These are phyloP conservation scores for Mycena amicta DNA, from an alignment of 768 basidiomycete species.

Conservation along the genomic window DNA sequence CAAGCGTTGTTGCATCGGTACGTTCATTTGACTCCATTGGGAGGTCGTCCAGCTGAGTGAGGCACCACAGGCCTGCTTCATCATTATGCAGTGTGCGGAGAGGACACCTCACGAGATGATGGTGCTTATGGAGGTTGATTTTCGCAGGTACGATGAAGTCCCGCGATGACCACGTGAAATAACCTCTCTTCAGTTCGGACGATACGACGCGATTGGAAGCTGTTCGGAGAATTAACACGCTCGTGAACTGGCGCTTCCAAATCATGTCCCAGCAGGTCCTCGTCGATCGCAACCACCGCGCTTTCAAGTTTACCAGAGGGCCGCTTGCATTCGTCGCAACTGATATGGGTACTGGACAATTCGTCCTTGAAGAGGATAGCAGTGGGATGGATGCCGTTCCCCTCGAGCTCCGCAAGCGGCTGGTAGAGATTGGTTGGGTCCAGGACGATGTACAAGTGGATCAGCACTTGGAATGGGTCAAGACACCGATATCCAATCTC, in stretches of 20 bases:
- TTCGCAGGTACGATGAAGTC: slow-evolving; percentile 51
- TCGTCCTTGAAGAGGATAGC: slow-evolving; percentile 57
- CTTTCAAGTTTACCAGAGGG: slow-evolving; percentile 71
- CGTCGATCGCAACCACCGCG: slow-evolving; percentile 60
- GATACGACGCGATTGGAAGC: slow-evolving; percentile 51
- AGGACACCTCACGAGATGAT: slow-evolving; percentile 53
- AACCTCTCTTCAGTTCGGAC: slow-evolving; percentile 45
- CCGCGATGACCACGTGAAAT: background rate
- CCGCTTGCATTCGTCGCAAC: slow-evolving; percentile 76
- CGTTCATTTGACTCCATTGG: slow-evolving; percentile 33
- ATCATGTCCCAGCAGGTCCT: slow-evolving; percentile 63
- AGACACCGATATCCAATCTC: slow-evolving; percentile 67
- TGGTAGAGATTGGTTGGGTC: slow-evolving; percentile 77
- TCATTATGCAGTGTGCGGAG: slow-evolving; percentile 76
- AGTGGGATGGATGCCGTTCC: slow-evolving; percentile 60
- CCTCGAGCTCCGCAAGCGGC: slow-evolving; percentile 60
- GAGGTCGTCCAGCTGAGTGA: too few relatives aligned
- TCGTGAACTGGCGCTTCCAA: slow-evolving; percentile 73
- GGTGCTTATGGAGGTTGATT: slow-evolving; percentile 53
- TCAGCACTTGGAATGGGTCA: slow-evolving; percentile 57
- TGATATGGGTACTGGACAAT: slow-evolving; percentile 68
- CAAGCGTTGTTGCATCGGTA: slow-evolving; percentile 52
- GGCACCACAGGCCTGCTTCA: slow-evolving; percentile 59
- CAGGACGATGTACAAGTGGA: slow-evolving; percentile 59
- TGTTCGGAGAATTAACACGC: slow-evolving; percentile 53